Evolutionary conservation across 2,329 filamentous ascomycete genomes (phyloP), one percentile per base, ranked within the genome.

Genomic region (Colletotrichum eremochloae): DNA sequence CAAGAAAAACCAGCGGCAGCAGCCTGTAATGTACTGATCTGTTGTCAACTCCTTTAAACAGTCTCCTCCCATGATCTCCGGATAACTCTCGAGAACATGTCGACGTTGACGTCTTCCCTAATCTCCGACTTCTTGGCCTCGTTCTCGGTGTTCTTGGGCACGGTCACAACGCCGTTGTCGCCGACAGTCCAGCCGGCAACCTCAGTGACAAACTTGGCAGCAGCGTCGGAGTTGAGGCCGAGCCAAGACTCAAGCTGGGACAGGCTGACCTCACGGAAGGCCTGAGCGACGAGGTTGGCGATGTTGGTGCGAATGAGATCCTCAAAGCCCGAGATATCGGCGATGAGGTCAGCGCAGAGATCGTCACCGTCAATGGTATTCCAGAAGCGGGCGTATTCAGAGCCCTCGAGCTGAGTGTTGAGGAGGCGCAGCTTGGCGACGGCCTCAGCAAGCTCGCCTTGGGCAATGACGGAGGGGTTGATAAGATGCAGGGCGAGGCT

Each of bases 71-170:
- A 97, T 62, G 94, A 93, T 79, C 95, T 89, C 83, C 93, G 89
- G 75, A 97, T 90, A 74, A 97, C 91, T 76, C 94, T 88, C 64
- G 90, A 86, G 83, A 95, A 95, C 86, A 94, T 94, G 77, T 96
- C 94, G 72, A 97, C 92, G 83, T 93, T 94, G 80, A 99, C 96
- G 76, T 96, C 95, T 87, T 99, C 96, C 78, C 95, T 90, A 79
- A 98, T 97, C 82, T 98, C 93, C 52, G 95, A 93, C 83, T 96
- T 96, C 87, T 97, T 94, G 56, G 95, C 96, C 89, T 98, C 96
- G 82, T 98, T 98, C 85, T 99, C 96, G 80, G 96, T 94, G 86
- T 99, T 99, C 79, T 92, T 87, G 68, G 96, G 96, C 68, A 99
- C 90, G 82, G 90, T 90, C 75, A 98, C 91, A 55, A 85, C 79